Conservation (phyloP, 148 eudicot species). For the Fagopyrum esculentum region DNA sequence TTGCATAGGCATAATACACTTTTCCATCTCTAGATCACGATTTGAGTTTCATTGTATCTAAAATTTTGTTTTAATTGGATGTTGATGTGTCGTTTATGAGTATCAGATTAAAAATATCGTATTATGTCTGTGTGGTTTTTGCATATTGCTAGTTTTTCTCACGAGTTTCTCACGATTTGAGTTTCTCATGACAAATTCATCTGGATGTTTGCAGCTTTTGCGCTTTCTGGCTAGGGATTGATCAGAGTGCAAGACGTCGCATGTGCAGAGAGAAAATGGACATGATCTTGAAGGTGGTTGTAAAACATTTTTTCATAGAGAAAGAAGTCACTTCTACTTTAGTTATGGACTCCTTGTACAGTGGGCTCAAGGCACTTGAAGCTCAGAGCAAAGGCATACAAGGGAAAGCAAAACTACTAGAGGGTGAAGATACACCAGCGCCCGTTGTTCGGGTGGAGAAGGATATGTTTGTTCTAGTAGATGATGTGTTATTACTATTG, state of each 20-base stretch:
- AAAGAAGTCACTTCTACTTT: conserved; percentile 92
- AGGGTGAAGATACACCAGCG: conserved; percentile 60
- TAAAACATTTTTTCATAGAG: conserved; percentile 79
- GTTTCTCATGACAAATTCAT: conserved; percentile 9
- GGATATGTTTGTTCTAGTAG: conserved; percentile 71
- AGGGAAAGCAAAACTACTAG: conserved; percentile 44
- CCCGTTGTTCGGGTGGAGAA: conserved; percentile 68
- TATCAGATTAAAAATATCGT: not conserved
- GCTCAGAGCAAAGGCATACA: conserved; percentile 62
- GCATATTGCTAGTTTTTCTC: not conserved
- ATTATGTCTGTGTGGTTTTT: not conserved
- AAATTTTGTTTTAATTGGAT: not conserved
- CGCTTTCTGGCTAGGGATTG: conserved; percentile 81
- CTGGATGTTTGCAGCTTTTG: conserved; percentile 56
- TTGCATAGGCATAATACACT: not conserved
- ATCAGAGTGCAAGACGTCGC: conserved; percentile 62
- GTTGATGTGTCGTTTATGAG: not conserved
- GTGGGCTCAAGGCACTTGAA: conserved; percentile 97
- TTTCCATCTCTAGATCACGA: not conserved
- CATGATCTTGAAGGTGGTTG: conserved; percentile 63
- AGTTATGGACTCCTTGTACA: conserved; percentile 93
- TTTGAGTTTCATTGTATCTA: not conserved
- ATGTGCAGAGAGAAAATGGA: conserved; percentile 85
- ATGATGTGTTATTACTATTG: conserved; percentile 69
- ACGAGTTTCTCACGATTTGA: not conserved